A percentile compares a stretch with the other conserved stretches of the same genome.
Conservation (phyloP, 768 basidiomycete genomes). For the Tubosaeta sp. region DNA sequence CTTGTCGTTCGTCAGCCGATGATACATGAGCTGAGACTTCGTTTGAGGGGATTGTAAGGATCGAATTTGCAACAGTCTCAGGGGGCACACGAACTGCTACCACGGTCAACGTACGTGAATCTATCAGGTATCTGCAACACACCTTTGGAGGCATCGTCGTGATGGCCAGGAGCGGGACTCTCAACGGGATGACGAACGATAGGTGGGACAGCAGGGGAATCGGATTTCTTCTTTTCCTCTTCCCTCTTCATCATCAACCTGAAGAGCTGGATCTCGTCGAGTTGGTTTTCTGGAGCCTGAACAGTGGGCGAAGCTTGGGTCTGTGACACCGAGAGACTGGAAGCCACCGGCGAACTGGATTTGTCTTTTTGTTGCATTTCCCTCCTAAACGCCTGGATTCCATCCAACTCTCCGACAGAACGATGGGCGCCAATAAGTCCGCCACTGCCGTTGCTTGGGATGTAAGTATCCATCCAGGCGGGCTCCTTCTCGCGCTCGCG, state of each 20-base stretch:
- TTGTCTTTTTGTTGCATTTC: conserved; percentile 76
- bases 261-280: conserved; percentile 85
- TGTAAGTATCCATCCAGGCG: conserved; percentile 89
- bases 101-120: conserved; percentile 11
- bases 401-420: conserved; percentile 66
- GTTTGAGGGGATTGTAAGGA: conserved; percentile 1
- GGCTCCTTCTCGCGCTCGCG: conserved; percentile 76
- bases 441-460: conserved; percentile 52
- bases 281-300: conserved; percentile 32
- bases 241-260: conserved; percentile 80
- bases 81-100: conserved; percentile 5
- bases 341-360: conserved; percentile 27
- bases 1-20: conserved; percentile 14
- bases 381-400: conserved; percentile 86
- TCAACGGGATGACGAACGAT: conserved; percentile 7
- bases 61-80: conserved; percentile 9
- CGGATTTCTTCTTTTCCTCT: conserved; percentile 45
- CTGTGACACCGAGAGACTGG: conserved; percentile 12
- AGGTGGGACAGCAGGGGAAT: conserved; percentile 10
- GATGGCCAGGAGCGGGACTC: conserved; percentile 4
- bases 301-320: conserved; percentile 17
- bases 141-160: conserved; percentile 19
- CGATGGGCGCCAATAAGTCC: conserved; percentile 64
- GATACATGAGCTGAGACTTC: conserved; percentile 13
- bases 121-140: not conserved